phyloP scores from a whole-genome alignment of 2,329 filamentous ascomycete species.

The Sporothrix dimorphospora region DNA sequence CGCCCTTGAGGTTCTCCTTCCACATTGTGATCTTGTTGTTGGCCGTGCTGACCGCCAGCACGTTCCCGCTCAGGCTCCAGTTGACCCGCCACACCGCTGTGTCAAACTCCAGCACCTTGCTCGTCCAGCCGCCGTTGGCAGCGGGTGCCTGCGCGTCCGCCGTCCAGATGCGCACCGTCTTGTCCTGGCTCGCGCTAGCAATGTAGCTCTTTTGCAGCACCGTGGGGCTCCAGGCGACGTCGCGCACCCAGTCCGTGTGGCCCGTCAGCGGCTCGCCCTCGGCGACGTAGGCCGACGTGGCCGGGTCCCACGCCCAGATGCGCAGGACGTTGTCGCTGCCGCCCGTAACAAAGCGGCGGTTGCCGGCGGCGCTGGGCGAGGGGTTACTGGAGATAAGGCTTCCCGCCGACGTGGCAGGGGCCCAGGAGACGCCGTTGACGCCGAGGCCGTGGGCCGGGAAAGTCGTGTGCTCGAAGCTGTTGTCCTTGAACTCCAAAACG shows the following conservation, averaged over 20 bases:
- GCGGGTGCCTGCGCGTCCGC: conserved; percentile 51
- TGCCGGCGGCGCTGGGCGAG: conserved; percentile 59
- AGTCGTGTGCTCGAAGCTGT: conserved; percentile 77
- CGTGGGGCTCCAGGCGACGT: conserved; percentile 95
- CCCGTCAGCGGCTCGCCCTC: conserved; percentile 70
- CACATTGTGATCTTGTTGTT: conserved; percentile 97
- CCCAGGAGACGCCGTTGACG: conserved; percentile 96
- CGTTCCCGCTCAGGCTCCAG: conserved; percentile 97
- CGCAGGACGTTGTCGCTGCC: conserved; percentile 93
- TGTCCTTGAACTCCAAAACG: conserved; percentile 95
- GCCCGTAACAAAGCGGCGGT: conserved; percentile 88
- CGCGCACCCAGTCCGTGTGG: conserved; percentile 94
- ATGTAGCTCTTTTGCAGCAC: conserved; percentile 96
- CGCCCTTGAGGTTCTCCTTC: conserved; percentile 96
- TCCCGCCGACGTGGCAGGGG: conserved; percentile 80
- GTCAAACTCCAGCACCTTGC: conserved; percentile 85
- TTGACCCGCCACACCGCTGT: conserved; percentile 92
- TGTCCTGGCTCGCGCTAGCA: conserved; percentile 91
- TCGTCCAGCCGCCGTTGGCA: conserved; percentile 69
- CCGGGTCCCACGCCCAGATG: conserved; percentile 81
- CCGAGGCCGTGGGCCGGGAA: conserved; percentile 92
- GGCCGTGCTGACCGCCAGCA: conserved; percentile 87
- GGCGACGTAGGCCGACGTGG: conserved; percentile 55
- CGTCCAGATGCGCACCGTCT: conserved; percentile 97
- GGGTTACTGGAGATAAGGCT: conserved; percentile 77